Evolutionary conservation across 139 green algal species (phyloP), one percentile per base, ranked within the genome.

Genomic region (Volvox reticuliferus): DNA sequence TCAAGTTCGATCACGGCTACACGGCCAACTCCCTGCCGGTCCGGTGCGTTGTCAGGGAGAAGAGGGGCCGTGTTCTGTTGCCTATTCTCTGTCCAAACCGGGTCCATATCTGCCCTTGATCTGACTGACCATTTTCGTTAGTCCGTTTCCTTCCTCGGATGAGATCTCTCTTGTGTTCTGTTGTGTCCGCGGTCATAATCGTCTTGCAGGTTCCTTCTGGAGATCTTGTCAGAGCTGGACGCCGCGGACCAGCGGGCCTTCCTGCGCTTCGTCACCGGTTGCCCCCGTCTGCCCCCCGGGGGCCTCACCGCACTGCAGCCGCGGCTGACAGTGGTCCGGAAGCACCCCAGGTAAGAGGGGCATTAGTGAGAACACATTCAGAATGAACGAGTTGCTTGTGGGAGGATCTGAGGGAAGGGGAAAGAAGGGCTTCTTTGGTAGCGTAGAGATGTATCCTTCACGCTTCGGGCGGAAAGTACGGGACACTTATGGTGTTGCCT

Each of bases 1-100:
- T 99, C 91, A 98, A 98, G 94, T 99, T 98, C 90, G 98, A 99
- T 92, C 98, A 99, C 92, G 98, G 98, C 82, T 99, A 99, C 96
- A 98, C 89, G 0, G 32, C 75, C 55, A 92, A 69, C 63, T 97
- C 96, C 81, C 68, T 91, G 17, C 84, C 93, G 1, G 88, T 97
- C 35, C 88, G 76, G 91, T 92, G 37, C 1, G 78, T 24, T 18
- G 71, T 30, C 1, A 14, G 65, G 44, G 44, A 55, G 44, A n/a
- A n/a, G n/a, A n/a, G 44, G 5, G 44, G 44, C 44, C 5, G 44
- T 55, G 5, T 55, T 55, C 44, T 55, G 44, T 14, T 9, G 44
- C 44, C 44, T 9, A 14, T 55, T 55, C 44, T 55, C 44, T 55
- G 44, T 55, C 44, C 44, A 55, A 55, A 55, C 44, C 44, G 44